Base-by-base conservation (phyloP, 208 protist species). In the Trypanosoma melophagium region DNA sequence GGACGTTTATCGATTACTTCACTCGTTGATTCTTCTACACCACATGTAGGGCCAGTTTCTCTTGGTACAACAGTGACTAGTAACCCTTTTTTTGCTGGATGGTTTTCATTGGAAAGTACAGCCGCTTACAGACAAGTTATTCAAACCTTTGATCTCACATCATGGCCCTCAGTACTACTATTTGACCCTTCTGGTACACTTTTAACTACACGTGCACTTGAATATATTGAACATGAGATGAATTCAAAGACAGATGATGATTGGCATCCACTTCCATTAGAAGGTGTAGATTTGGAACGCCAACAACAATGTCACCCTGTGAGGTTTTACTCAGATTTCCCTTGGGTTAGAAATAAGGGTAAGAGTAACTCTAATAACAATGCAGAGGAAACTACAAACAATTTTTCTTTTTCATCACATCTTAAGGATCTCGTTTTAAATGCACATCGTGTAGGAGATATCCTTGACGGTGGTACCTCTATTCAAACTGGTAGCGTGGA, bases 101-200 rank as follows among this genome's bases (percentile, higher is more conserved):
- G 87, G 87, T 79, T 86, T 57, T 66, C 60, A 41, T 73, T 90
- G 41, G 76, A 88, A 63, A 87, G 78, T 71, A 66, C 67, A 31
- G 73, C 74, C 28, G 80, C 79, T 19, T 93, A 86, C 67, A 82
- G 79, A 16, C 77, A 81, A 25, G 61, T 88, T 19, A 71, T 90
- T 59, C 69, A 80, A 45, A 53, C 72, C 13, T 83, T 67, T 60
- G 71, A 69, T 13, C 41, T 89, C 21, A 72, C 71, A 31, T 70
- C 70, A 12, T 93, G 83, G 87, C 87, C 87, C 8, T 60, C 80
- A 0, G 81, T 93, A 10, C 42, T 90, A 21, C 76, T 93, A 17
- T 59, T 93, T 28, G 84, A 83, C 66, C 81, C 87, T 1, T 40
- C 44, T 8, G 87, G 87, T 25, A 77, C 71, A 41, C 35, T 93